Base-by-base conservation (phyloP, 106 monocot species). In the Dactylorhiza incarnata region DNA sequence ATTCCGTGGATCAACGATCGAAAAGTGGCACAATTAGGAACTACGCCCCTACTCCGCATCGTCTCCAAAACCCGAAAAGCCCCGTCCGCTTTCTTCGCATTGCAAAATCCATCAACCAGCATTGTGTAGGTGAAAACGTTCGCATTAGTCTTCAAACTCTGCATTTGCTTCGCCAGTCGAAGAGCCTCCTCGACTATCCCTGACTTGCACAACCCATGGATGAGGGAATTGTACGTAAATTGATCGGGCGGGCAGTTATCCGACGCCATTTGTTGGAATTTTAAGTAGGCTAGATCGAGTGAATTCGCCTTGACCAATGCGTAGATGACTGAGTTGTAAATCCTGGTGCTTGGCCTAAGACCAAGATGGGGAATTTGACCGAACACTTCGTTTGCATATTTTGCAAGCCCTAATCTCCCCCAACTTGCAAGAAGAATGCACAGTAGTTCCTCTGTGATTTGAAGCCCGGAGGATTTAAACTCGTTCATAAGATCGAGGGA, bases 71-170 rank as follows among this genome's bases (percentile, higher is more conserved):
- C 78, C 49, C 26, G 5, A 75, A 91, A 83, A 12, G 89, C 97
- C 45, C 83, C 89, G 19, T 87, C 82, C 9, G 78, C 75, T 76
- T 81, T 94, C 58, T 86, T 87, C 3, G 97, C 89, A 71, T 91
- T 94, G 62, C 87, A 97, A 76, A 97, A 97, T 10, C 97, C 97
- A 74, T 97, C 97, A 3, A 94, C 76, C 47, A 97, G 63, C 75
- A 94, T 97, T 0, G 97, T 91, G 67, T 91, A 94, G 0, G 97
- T 94, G 81, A 91, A 94, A 17, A 94, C 91, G 79, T 94, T 97
- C 0, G 94, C 85, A 0, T 9, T 12, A 24, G 78, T 22, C 45
- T 89, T 83, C 7, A 72, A 26, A 4, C 59, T 81, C 74, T 97
- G 87, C 97, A 97, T 94, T 71, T 99, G 91, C 71, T 88, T 94